Conservation (phyloP, 2,329 filamentous ascomycete genomes). For the Alternaria sp. region DNA sequence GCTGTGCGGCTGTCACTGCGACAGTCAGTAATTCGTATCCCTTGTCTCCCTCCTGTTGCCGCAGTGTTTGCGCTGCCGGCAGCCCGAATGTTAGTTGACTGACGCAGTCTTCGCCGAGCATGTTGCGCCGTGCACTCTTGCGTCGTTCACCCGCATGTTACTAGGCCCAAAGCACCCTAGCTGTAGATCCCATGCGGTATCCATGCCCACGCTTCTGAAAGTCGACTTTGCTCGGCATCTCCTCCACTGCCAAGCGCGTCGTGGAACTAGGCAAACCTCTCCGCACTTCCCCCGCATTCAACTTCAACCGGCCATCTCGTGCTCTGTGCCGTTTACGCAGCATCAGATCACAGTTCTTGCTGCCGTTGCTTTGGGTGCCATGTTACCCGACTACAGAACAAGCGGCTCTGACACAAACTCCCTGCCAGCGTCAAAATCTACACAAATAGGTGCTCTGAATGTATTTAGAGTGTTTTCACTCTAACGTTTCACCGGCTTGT, state of each 20-base stretch:
- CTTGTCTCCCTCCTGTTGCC: conserved; percentile 16
- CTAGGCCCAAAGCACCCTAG: conserved; percentile 22
- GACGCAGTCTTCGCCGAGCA: conserved; percentile 23
- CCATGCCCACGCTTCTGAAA: background rate
- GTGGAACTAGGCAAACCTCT: background rate
- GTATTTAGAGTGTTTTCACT: too few species aligned
- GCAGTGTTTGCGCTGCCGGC: conserved; percentile 24
- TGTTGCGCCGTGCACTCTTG: conserved; percentile 18
- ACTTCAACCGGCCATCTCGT: conserved; percentile 14
- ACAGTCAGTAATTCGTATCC: conserved; percentile 32
- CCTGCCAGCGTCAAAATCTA: too few species aligned
- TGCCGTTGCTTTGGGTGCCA: background rate
- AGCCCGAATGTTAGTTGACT: conserved; percentile 24
- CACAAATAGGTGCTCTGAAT: too few species aligned
- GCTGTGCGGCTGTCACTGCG: conserved; percentile 21
- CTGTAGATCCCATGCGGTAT: conserved; percentile 4
- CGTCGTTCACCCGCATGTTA: conserved; percentile 12
- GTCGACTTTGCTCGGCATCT: background rate
- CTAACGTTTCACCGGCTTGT: too few species aligned
- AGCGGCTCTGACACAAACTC: too few species aligned
- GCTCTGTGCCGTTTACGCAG: conserved; percentile 10
- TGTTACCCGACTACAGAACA: too few species aligned
- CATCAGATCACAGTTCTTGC: background rate
- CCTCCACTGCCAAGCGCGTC: background rate
- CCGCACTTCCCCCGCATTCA: conserved; percentile 18